These are phyloP conservation scores for Crithidia brevicula DNA, from an alignment of 208 protist species.

Conservation along the genomic window DNA sequence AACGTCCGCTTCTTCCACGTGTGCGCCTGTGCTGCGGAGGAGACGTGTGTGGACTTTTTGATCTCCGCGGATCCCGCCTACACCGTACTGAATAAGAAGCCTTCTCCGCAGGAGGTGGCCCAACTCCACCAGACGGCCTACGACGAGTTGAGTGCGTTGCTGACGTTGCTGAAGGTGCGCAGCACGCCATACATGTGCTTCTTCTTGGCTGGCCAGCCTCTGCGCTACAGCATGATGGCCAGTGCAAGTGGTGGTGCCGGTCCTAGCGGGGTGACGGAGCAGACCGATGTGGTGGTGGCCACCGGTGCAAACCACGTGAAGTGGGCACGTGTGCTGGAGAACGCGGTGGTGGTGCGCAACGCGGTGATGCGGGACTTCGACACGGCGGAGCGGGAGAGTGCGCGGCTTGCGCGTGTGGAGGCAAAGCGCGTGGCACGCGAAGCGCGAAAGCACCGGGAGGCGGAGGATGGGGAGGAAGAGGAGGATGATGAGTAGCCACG, in stretches of 20 bases:
- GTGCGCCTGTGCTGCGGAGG: constrained; percentile 64
- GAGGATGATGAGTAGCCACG: constrained; percentile 29
- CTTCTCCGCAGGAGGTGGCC: constrained; percentile 45
- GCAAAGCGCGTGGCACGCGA: constrained; percentile 40
- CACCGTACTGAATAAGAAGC: constrained; percentile 50
- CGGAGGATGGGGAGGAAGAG: constrained; percentile 63
- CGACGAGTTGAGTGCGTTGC: constrained; percentile 61
- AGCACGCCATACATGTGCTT: constrained; percentile 85
- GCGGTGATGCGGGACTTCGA: constrained; percentile 71
- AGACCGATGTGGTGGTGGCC: constrained; percentile 46
- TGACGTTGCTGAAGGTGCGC: constrained; percentile 59
- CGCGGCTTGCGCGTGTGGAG: constrained; percentile 48
- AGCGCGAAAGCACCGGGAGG: constrained; percentile 41
- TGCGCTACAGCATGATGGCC: constrained; percentile 58
- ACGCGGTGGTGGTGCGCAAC: constrained; percentile 83
- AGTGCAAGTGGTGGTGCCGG: constrained; percentile 5
- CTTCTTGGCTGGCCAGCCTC: constrained; percentile 60
- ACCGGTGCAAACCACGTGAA: constrained; percentile 70
- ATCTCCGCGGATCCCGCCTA: constrained; percentile 67
- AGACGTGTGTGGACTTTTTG: constrained; percentile 67
- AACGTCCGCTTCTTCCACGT: constrained; percentile 87
- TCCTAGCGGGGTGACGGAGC: constrained; percentile 26
- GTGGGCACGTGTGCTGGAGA: constrained; percentile 68
- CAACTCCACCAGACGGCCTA: constrained; percentile 71
- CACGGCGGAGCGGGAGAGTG: constrained; percentile 45